A percentile compares a stretch with the other conserved stretches of the same genome.
These are phyloP conservation scores for Pleurotus citrinopileatus DNA, from an alignment of 768 basidiomycete species.

Conservation along the genomic window DNA sequence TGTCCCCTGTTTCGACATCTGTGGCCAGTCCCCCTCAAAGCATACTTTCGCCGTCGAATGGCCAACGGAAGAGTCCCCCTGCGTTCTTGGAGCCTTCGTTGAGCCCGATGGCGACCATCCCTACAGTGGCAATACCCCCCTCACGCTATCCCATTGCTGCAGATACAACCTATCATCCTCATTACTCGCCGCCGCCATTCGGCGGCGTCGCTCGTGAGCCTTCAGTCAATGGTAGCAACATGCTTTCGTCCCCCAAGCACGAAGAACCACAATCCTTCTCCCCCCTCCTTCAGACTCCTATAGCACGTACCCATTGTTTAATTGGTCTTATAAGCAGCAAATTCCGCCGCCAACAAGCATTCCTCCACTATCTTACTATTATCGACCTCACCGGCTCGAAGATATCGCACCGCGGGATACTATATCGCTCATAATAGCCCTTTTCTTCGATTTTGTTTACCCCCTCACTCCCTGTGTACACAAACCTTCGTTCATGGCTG, in stretches of 20 bases:
- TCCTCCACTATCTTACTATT: conserved; percentile 70
- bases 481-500: conserved; percentile 90
- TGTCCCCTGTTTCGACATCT: conserved; percentile 43
- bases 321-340: conserved; percentile 71
- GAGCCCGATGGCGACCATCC: conserved; percentile 34
- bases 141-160: conserved; percentile 71
- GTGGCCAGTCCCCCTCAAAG: conserved; percentile 47
- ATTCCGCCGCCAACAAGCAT: conserved; percentile 43
- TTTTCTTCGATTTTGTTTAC: conserved; percentile 94
- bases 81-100: conserved; percentile 54
- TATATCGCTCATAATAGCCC: conserved; percentile 75
- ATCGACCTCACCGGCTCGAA: conserved; percentile 74
- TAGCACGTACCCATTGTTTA: conserved; percentile 63
- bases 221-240: conserved; percentile 15
- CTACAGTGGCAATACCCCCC: conserved; percentile 51
- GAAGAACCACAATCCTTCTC: conserved; percentile 43
- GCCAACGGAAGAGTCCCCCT: conserved; percentile 38
- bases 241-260: conserved; percentile 26
- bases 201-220: conserved; percentile 17
- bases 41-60: conserved; percentile 42
- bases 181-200: conserved; percentile 38
- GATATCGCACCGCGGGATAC: conserved; percentile 81
- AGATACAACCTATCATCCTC: conserved; percentile 58
- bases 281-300: conserved; percentile 50
- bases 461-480: conserved; percentile 90